phyloP scores from a whole-genome alignment of 495 filamentous ascomycete species.

The Penicillium robsamsonii region DNA sequence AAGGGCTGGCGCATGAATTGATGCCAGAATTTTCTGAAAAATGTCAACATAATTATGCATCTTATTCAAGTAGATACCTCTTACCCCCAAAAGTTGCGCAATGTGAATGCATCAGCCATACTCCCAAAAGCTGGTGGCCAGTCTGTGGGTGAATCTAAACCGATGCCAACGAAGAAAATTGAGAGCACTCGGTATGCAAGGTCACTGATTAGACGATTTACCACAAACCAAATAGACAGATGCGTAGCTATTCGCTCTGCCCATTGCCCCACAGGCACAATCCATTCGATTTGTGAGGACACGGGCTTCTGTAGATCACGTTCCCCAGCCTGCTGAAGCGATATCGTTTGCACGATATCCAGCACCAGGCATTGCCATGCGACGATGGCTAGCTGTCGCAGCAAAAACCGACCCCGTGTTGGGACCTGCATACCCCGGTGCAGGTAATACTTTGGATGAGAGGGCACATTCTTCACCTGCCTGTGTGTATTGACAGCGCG shows the following conservation, averaged over 20 bases:
- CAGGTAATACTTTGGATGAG: conserved; percentile 6
- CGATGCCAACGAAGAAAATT: conserved; percentile 4
- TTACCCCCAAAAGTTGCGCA: conserved; percentile 11
- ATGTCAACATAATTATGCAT: neutral
- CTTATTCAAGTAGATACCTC: neutral
- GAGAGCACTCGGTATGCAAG: conserved; percentile 5
- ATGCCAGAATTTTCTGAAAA: conserved; percentile 8
- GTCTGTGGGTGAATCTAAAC: neutral
- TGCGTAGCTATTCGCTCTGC: conserved; percentile 3
- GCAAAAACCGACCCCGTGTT: conserved; percentile 1
- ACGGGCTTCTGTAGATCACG: neutral
- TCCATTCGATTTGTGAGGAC: neutral
- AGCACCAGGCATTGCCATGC: conserved; percentile 12
- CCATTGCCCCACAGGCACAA: conserved; percentile 3
- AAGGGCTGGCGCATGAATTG: conserved; percentile 11
- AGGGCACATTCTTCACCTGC: conserved; percentile 12
- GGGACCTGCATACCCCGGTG: neutral
- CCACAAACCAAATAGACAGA: conserved; percentile 7
- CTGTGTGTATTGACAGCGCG: conserved; percentile 4
- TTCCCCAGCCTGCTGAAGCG: neutral
- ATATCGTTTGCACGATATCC: conserved; percentile 1
- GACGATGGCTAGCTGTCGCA: conserved; percentile 6
- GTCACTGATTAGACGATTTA: conserved; percentile 3
- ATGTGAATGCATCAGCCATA: conserved; percentile 1
- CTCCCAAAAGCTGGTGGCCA: conserved; percentile 8